These are phyloP conservation scores for Primulina tabacum DNA, from an alignment of 257 asterid genomes.

Conservation along the genomic window DNA sequence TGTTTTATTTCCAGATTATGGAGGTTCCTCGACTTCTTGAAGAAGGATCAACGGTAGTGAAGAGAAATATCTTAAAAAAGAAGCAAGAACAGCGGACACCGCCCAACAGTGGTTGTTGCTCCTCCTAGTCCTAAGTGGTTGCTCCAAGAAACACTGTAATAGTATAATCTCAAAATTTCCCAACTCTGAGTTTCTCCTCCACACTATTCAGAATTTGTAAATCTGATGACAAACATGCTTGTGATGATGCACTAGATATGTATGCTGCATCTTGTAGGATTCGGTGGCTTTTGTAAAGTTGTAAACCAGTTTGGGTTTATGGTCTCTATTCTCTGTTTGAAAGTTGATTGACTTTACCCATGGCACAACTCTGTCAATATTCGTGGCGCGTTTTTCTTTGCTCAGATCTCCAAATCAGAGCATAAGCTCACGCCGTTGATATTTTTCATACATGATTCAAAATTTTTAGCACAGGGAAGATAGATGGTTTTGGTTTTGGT, in stretches of 20 bases:
- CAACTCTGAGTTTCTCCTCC: not conserved
- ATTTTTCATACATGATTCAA: not conserved
- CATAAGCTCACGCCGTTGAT: not conserved
- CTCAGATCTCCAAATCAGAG: not conserved
- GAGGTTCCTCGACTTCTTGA: slow-evolving; percentile 86
- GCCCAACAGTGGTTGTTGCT: slow-evolving; percentile 57
- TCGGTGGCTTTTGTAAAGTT: slow-evolving; percentile 35
- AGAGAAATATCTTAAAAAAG: slow-evolving; percentile 77
- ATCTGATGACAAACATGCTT: slow-evolving; percentile 25
- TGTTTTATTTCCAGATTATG: slow-evolving; percentile 58
- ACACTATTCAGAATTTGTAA: slow-evolving; percentile 21
- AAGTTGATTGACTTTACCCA: not conserved
- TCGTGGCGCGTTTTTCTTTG: not conserved
- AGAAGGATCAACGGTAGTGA: slow-evolving; percentile 69
- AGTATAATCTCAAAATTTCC: not conserved
- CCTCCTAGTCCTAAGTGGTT: slow-evolving; percentile 54
- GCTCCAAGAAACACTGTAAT: slow-evolving; percentile 43
- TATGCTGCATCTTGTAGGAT: slow-evolving; percentile 25
- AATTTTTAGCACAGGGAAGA: not conserved
- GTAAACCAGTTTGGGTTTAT: slow-evolving; percentile 25
- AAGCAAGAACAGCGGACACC: slow-evolving; percentile 63
- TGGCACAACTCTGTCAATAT: not conserved
- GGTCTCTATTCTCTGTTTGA: slow-evolving; percentile 12
- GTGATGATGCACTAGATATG: slow-evolving; percentile 25
- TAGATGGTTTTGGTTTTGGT: not conserved